These are phyloP conservation scores for Trifolium subterraneum DNA, from an alignment of 306 rosid genomes.

Conservation along the genomic window DNA sequence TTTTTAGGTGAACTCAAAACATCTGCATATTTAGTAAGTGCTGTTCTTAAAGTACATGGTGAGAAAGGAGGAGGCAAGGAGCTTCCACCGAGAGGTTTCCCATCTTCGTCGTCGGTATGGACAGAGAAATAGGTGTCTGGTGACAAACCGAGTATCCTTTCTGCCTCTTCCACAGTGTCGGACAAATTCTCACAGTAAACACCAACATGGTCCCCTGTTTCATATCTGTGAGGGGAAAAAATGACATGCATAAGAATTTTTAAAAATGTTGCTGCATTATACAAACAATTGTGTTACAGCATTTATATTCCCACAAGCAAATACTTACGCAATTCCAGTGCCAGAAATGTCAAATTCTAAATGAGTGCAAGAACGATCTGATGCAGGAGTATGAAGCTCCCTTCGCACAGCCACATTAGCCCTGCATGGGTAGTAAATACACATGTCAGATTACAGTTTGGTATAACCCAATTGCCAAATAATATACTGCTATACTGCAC, in stretches of 20 bases:
- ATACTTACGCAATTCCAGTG: constrained; percentile 76
- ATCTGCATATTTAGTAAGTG: constrained; percentile 81
- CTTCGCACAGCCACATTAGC: constrained; percentile 88
- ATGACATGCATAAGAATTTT: constrained; percentile 18
- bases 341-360: constrained; percentile 89
- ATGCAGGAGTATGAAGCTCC: constrained; percentile 85
- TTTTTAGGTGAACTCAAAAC: constrained; percentile 90
- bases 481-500: constrained; percentile 44
- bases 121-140: constrained; percentile 84
- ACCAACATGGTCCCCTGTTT: constrained; percentile 99
- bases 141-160: constrained; percentile 68
- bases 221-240: constrained; percentile 65
- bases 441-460: constrained; percentile 42
- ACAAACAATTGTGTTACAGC: background rate
- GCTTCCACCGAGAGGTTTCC: constrained; percentile 79
- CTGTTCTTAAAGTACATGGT: constrained; percentile 77
- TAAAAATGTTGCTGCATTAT: constrained; percentile 28
- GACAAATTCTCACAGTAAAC: constrained; percentile 89
- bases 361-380: constrained; percentile 97
- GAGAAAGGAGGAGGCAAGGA: constrained; percentile 83
- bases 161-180: constrained; percentile 82
- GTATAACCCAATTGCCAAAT: constrained; percentile 19
- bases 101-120: constrained; percentile 80
- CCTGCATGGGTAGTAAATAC: constrained; percentile 60
- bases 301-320: constrained; percentile 24